A percentile compares a stretch with the other conserved stretches of the same genome.
These are phyloP conservation scores for Didymella lethalis DNA, from an alignment of 2,329 filamentous ascomycete genomes.

Conservation along the genomic window DNA sequence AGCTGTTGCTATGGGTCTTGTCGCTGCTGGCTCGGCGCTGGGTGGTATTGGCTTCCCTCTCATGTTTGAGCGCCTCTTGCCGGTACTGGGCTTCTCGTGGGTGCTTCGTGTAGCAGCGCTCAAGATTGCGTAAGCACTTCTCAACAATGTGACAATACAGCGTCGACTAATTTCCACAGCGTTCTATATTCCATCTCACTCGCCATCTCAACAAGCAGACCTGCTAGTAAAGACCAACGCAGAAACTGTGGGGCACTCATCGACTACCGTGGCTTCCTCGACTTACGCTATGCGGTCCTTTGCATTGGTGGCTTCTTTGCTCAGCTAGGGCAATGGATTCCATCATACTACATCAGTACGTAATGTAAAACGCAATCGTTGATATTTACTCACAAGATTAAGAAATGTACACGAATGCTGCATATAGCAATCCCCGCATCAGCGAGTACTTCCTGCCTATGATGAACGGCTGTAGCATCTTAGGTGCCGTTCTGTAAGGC, in stretches of 20 bases:
- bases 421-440: conserved; percentile 55
- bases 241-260: conserved; percentile 37
- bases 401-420: conserved; percentile 67
- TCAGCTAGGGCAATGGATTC: conserved; percentile 43
- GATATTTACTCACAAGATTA: conserved; percentile 26
- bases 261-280: conserved; percentile 48
- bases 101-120: conserved; percentile 69
- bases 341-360: conserved; percentile 50
- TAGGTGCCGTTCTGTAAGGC: conserved; percentile 62
- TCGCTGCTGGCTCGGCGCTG: conserved; percentile 51
- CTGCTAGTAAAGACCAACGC: conserved; percentile 15
- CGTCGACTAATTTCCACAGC: conserved; percentile 58
- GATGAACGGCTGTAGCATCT: conserved; percentile 61
- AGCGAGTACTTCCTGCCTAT: conserved; percentile 57
- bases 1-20: conserved; percentile 55
- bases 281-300: conserved; percentile 43
- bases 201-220: conserved; percentile 42
- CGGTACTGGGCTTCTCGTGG: conserved; percentile 66
- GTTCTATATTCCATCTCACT: conserved; percentile 55
- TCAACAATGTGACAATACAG: conserved; percentile 54
- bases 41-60: conserved; percentile 65
- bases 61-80: conserved; percentile 63
- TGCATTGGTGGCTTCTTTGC: conserved; percentile 39
- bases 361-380: not conserved
- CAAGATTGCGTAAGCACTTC: conserved; percentile 41